Base-by-base conservation (phyloP, 352 stramenopile species). In the Pythium oligandrum region DNA sequence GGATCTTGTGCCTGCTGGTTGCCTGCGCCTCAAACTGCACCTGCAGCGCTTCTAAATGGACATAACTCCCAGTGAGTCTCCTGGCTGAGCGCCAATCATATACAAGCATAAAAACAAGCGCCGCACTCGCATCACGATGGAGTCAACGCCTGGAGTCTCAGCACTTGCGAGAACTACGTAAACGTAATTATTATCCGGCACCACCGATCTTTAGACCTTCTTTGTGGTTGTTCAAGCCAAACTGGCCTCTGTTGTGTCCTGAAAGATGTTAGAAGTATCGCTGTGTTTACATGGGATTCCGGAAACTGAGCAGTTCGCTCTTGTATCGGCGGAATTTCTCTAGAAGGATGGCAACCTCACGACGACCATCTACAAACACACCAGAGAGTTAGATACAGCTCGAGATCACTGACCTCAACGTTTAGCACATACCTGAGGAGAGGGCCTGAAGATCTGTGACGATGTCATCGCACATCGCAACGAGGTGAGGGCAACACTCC, bases 371-470 rank as follows among this genome's bases (percentile, higher is more conserved):
- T 92, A 26, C 8, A 8, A 57, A 49, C 10, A 50, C 5, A 34
- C 40, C 12, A 49, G 4, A 36, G 59, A 42, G 31, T 34, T n/a
- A 57, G 34, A 26, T 26, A 26, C 17, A 26, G 17, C 17, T 26
- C 17, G 17, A 26, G 17, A 26, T 26, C 17, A 26, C 17, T 26
- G 17, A 26, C 17, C 0, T 26, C 17, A 26, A 26, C 17, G 17
- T 26, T 26, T 26, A 26, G 26, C 40, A 68, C 68, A n/a, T 73
- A 94, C 83, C 79, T 53, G 77, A 70, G 54, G 83, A 79, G 42
- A 88, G 78, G 39, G 81, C 82, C 54, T 84, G 71, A 43, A 95
- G 65, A 58, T 95, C 84, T 50, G 78, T 92, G 53, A 90, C 78
- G 48, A 90, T 77, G 44, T 88, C 80, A 63, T 88, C 80, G 48